Conservation (phyloP, 2,329 filamentous ascomycete species). For the Drechslerella coelobrocha region DNA sequence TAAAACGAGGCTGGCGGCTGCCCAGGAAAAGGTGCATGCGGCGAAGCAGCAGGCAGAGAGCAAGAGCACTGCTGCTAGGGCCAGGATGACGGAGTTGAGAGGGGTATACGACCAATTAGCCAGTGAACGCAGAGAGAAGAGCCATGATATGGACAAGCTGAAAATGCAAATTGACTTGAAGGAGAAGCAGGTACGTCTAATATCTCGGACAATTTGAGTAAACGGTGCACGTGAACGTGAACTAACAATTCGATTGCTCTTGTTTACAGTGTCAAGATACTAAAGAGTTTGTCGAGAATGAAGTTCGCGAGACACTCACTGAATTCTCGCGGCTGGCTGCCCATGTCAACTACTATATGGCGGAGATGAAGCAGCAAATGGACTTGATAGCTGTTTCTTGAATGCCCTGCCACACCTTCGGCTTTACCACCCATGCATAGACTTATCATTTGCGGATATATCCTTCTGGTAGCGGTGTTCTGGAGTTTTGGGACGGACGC, state of each 20-base stretch:
- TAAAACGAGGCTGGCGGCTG: conserved; percentile 80
- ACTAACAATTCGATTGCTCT: too few relatives aligned
- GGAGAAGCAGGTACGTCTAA: conserved; percentile 83
- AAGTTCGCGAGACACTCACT: conserved; percentile 86
- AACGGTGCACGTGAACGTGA: too few relatives aligned
- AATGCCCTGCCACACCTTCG: neutral
- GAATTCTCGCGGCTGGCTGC: conserved; percentile 98
- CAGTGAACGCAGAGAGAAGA: conserved; percentile 84
- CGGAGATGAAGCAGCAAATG: conserved; percentile 95
- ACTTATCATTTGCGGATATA: neutral
- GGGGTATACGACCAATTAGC: conserved; percentile 79
- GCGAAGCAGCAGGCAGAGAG: conserved; percentile 79
- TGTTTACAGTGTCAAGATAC: conserved; percentile 83
- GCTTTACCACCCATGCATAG: neutral
- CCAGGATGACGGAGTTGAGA: conserved; percentile 88
- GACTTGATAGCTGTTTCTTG: conserved; percentile 55
- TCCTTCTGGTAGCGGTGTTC: neutral
- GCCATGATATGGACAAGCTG: conserved; percentile 87
- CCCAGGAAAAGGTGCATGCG: conserved; percentile 84
- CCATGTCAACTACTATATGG: conserved; percentile 96
- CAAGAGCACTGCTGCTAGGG: conserved; percentile 80
- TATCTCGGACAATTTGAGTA: too few relatives aligned
- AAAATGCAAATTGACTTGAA: conserved; percentile 96
- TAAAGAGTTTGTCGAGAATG: conserved; percentile 95
- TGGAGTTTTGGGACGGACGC: conserved; percentile 1